Percentiles rank a stretch among this genome's conserved stretches.
Evolutionary conservation across 257 asterid genomes (phyloP).

Genomic region (Knoxia roxburghii): DNA sequence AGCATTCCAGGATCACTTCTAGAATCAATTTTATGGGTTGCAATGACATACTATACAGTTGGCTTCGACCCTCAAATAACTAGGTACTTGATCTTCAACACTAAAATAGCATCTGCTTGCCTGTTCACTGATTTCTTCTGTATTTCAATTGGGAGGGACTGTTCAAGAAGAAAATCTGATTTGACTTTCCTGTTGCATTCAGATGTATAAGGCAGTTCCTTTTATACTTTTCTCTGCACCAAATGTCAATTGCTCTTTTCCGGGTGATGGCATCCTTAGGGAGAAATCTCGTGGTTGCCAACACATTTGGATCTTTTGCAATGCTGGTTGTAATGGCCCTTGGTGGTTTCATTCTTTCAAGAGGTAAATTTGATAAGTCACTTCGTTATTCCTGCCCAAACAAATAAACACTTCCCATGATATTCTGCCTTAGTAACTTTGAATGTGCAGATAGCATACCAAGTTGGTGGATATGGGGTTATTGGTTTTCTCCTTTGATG

Average conservation of each 20-base stretch:
- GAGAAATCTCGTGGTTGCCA: conserved; percentile 86
- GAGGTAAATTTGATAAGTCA: conserved; percentile 45
- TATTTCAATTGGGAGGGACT: background rate
- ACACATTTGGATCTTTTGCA: conserved; percentile 95
- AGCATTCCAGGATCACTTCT: conserved; percentile 71
- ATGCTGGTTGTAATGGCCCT: conserved; percentile 91
- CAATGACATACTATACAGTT: conserved; percentile 70
- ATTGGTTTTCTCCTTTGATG: conserved; percentile 87
- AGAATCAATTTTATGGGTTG: conserved; percentile 86
- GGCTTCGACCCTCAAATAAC: conserved; percentile 85
- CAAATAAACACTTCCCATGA: background rate
- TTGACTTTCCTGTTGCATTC: conserved; percentile 19
- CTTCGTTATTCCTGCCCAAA: background rate
- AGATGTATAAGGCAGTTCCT: conserved; percentile 74
- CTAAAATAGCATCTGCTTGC: background rate
- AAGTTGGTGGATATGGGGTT: conserved; percentile 98
- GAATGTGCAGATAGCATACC: conserved; percentile 69
- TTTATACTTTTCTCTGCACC: conserved; percentile 78
- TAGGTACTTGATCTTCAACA: conserved; percentile 36
- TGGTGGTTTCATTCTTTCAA: conserved; percentile 90
- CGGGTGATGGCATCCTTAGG: conserved; percentile 95
- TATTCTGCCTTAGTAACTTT: conserved; percentile 13
- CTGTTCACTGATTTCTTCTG: background rate
- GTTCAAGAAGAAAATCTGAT: background rate
- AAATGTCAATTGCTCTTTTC: conserved; percentile 80